These are phyloP conservation scores for Ascochyta pisi DNA, from an alignment of 2,329 filamentous ascomycete species.

Conservation along the genomic window DNA sequence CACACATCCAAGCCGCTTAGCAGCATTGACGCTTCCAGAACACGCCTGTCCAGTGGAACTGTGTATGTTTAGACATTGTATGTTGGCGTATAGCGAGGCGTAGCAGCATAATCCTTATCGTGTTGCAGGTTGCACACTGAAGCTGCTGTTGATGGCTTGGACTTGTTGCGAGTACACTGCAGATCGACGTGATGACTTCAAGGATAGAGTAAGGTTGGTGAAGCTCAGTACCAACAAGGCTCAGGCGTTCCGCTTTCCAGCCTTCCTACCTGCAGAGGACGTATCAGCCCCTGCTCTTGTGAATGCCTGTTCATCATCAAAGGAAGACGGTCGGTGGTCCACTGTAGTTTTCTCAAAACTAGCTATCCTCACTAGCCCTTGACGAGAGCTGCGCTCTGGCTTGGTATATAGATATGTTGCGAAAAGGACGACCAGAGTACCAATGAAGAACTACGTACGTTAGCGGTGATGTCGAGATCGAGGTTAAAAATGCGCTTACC, in stretches of 20 bases:
- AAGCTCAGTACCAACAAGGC: neutral
- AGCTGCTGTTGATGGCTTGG: neutral
- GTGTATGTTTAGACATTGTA: neutral
- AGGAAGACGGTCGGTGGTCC: conserved; percentile 48
- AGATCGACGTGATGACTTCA: neutral
- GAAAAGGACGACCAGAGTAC: conserved; percentile 77
- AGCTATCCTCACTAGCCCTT: conserved; percentile 71
- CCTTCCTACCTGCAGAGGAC: conserved; percentile 32
- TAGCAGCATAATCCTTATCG: neutral
- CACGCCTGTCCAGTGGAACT: neutral
- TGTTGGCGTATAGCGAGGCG: neutral
- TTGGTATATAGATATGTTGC: conserved; percentile 87
- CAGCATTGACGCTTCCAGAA: neutral
- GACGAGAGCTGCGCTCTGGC: conserved; percentile 61
- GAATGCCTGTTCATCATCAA: conserved; percentile 22
- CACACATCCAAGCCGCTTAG: neutral
- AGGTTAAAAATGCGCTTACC: conserved; percentile 27
- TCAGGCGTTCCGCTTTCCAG: conserved; percentile 36
- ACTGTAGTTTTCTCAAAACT: conserved; percentile 78
- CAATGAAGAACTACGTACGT: conserved; percentile 73
- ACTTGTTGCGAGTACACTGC: neutral
- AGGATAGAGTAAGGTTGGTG: neutral
- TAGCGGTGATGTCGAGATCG: conserved; percentile 7
- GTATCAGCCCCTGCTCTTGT: conserved; percentile 16
- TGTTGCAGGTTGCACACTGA: neutral